Percentiles rank a stretch among this genome's conserved stretches.
Evolutionary conservation across 108 stramenopile species (phyloP).

Genomic region (Nannochloropsis gaditana): DNA sequence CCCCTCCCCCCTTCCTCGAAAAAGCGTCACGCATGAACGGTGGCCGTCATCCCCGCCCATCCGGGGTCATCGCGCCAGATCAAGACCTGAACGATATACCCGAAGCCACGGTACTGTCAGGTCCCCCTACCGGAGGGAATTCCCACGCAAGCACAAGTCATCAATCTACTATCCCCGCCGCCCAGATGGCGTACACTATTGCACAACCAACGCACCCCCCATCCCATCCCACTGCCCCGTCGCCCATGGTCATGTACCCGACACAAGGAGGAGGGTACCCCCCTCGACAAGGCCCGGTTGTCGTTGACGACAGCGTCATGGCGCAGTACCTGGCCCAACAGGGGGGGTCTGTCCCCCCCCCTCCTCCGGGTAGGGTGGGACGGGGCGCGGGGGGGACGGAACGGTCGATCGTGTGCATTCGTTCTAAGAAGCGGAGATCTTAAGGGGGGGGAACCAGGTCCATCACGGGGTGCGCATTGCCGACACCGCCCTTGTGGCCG

Average conservation of each 20-base stretch:
- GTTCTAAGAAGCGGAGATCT: no score
- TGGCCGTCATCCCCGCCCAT: no score
- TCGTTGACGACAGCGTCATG: neutral
- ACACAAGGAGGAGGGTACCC: no score
- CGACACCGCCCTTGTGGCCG: slow-evolving; percentile 75
- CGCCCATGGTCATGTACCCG: no score
- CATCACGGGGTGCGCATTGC: slow-evolving; percentile 85
- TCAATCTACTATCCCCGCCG: neutral
- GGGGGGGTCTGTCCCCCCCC: neutral
- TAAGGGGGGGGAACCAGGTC: neutral
- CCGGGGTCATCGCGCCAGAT: neutral
- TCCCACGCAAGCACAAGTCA: neutral
- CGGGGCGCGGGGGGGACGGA: no score
- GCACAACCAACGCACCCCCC: no score
- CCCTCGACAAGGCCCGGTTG: neutral
- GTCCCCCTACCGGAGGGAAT: neutral
- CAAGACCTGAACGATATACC: neutral
- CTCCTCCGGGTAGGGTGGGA: neutral
- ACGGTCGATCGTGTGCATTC: no score
- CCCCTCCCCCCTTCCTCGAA: no score
- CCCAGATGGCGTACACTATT: neutral
- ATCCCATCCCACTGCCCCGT: no score
- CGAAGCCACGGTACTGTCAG: neutral
- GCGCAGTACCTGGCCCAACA: neutral
- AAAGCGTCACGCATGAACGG: no score